A percentile compares a stretch with the other conserved stretches of the same genome.
Evolutionary conservation across 805 yeast species (phyloP).

Genomic region (Saturnispora besseyi): DNA sequence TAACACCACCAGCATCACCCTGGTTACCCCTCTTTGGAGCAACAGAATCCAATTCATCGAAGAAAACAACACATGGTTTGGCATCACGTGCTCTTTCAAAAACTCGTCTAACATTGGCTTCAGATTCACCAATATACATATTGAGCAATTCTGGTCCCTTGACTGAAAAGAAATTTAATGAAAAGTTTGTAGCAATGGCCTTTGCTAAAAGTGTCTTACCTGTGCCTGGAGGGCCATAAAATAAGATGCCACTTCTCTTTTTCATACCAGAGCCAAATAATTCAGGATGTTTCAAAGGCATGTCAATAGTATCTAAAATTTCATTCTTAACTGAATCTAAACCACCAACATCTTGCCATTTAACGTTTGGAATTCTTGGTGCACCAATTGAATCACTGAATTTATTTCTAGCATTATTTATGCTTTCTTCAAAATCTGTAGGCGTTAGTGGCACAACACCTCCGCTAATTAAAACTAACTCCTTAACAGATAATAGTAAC

Average conservation of each 20-base stretch:
- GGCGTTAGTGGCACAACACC: constrained; percentile 48
- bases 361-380: constrained; percentile 88
- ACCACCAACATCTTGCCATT: constrained; percentile 98
- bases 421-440: constrained; percentile 58
- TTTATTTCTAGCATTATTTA: constrained; percentile 73
- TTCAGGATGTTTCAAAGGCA: constrained; percentile 92
- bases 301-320: constrained; percentile 88
- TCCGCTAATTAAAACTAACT: constrained; percentile 40
- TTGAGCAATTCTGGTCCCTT: constrained; percentile 95
- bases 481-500: constrained; percentile 19
- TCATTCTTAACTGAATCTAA: constrained; percentile 84
- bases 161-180: constrained; percentile 89
- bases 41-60: constrained; percentile 95
- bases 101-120: constrained; percentile 90
- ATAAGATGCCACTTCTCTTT: constrained; percentile 86
- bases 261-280: constrained; percentile 81
- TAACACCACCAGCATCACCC: constrained; percentile 98
- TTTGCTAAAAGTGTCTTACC: constrained; percentile 94
- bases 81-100: constrained; percentile 95
- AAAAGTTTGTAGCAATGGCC: constrained; percentile 93
- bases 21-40: constrained; percentile 98
- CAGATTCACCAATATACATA: constrained; percentile 98
- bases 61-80: constrained; percentile 93
- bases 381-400: constrained; percentile 95
- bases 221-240: constrained; percentile 98